A percentile compares a stretch with the other conserved stretches of the same genome.
Evolutionary conservation across 2,329 filamentous ascomycete species (phyloP).

Genomic region (Diplodia mutila): DNA sequence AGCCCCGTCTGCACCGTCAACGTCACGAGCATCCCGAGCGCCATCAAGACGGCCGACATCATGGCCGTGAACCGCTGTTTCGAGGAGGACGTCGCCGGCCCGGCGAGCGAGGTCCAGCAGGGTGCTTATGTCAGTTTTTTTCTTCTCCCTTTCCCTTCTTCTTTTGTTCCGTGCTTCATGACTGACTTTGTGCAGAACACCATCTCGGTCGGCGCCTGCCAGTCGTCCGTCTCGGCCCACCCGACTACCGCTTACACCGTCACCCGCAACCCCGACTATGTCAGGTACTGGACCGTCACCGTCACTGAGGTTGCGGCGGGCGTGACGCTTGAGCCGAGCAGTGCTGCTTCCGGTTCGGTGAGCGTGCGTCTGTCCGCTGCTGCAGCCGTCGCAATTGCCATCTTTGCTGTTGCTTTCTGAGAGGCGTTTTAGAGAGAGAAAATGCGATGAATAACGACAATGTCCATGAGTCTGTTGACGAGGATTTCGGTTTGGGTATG

Average conservation of each 20-base stretch:
- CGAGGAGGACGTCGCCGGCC: background rate
- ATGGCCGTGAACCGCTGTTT: background rate
- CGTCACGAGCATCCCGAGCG: background rate
- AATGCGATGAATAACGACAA: background rate
- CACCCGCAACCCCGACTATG: constrained; percentile 25
- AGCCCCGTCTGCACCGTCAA: background rate
- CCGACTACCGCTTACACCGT: background rate
- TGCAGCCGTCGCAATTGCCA: background rate
- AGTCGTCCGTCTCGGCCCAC: background rate
- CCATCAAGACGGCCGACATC: background rate
- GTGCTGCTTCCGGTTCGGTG: background rate
- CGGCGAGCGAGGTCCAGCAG: background rate
- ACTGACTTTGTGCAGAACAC: background rate
- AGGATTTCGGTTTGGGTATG: too few relatives aligned
- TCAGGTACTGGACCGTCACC: constrained; percentile 30
- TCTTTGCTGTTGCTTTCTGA: background rate
- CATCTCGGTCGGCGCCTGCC: background rate
- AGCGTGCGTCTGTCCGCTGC: background rate
- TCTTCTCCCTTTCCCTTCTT: background rate
- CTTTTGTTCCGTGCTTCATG: too few relatives aligned
- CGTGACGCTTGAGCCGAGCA: background rate
- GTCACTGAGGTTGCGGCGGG: constrained; percentile 34
- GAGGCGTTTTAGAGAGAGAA: background rate
- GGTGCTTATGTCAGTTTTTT: background rate
- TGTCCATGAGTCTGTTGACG: background rate